Evolutionary conservation across 2,329 filamentous ascomycete species (phyloP), one percentile per base, ranked within the genome.

Genomic region (Trichoderma atrobrunneum): DNA sequence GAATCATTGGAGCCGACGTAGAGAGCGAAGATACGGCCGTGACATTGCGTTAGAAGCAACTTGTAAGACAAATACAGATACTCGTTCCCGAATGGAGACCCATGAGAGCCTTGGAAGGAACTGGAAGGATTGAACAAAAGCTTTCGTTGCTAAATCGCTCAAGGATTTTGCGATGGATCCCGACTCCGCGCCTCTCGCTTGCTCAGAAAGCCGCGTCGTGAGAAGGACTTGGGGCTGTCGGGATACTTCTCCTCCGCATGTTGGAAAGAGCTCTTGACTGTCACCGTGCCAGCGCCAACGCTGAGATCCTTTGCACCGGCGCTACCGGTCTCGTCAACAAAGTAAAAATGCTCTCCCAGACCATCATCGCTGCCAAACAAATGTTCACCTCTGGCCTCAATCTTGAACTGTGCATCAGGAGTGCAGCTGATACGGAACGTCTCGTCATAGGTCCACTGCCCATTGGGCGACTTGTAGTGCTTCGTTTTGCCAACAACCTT

Each of bases 401-500:
- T 80, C 80, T 94, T 92, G 87, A 98, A 98, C 78, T 93, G 91
- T 26, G 92, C 87, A 76, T 98, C 95, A 2, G 95, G 91, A 1
- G 91, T 88, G 82, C 94, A 97, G 12, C 87, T 85, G 26, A 92
- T 87, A 78, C 91, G 94, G 85, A 96, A 95, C 0, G 89, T 90
- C 80, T 97, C 93, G 74, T 94, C 91, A 80, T 90, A 97, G 21
- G 85, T 86, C 73, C 93, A 88, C 4, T 86, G 83, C 2, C 92
- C 93, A 1, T 84, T 85, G 3, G 88, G 83, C 0, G 91, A 87
- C 81, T 97, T 97, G 84, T 93, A 89, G 75, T 96, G 92, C 80
- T 97, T 97, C 26, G 95, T 98, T 85, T 98, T 98, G 83, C 95
- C 91, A 60, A 99, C 85, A 60, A 92, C 89, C 84, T 96, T 98